These are phyloP conservation scores for Entonaema liquescens DNA, from an alignment of 495 filamentous ascomycete genomes.

Conservation along the genomic window DNA sequence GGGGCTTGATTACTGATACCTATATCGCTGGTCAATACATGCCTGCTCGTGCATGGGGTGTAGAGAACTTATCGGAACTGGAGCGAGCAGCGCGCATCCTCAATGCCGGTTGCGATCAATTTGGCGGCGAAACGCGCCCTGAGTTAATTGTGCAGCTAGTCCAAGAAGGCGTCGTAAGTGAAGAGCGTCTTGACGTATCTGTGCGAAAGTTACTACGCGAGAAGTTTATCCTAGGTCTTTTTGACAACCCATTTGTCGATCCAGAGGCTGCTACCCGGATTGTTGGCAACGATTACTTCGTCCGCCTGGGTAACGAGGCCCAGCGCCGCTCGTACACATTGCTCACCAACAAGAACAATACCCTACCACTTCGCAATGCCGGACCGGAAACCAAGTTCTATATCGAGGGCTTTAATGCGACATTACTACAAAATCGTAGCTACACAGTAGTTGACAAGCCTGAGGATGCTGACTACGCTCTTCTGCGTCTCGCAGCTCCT, in stretches of 20 bases:
- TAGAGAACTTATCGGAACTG: constrained; percentile 35
- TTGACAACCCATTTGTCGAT: constrained; percentile 65
- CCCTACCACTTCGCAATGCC: constrained; percentile 36
- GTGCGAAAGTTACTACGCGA: constrained; percentile 63
- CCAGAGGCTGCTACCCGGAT: constrained; percentile 41
- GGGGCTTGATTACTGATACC: constrained; percentile 46
- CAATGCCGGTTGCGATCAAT: constrained; percentile 51
- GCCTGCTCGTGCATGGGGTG: constrained; percentile 40
- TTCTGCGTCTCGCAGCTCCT: constrained; percentile 47
- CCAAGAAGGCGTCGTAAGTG: constrained; percentile 59
- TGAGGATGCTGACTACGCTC: constrained; percentile 49
- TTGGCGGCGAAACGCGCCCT: constrained; percentile 49
- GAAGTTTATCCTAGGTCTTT: constrained; percentile 68
- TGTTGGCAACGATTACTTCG: constrained; percentile 49
- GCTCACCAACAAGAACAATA: constrained; percentile 43
- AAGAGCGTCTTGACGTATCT: constrained; percentile 60
- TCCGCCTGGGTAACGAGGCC: constrained; percentile 42
- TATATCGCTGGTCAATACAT: constrained; percentile 26
- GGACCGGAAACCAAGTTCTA: constrained; percentile 40
- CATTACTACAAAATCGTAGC: constrained; percentile 26
- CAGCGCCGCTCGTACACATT: constrained; percentile 48
- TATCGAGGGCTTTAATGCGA: constrained; percentile 45
- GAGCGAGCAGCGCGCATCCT: constrained; percentile 42
- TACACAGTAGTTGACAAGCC: constrained; percentile 30
- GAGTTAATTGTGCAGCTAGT: constrained; percentile 58